These are phyloP conservation scores for Mycena rebaudengoi DNA, from an alignment of 768 basidiomycete species.

Conservation along the genomic window DNA sequence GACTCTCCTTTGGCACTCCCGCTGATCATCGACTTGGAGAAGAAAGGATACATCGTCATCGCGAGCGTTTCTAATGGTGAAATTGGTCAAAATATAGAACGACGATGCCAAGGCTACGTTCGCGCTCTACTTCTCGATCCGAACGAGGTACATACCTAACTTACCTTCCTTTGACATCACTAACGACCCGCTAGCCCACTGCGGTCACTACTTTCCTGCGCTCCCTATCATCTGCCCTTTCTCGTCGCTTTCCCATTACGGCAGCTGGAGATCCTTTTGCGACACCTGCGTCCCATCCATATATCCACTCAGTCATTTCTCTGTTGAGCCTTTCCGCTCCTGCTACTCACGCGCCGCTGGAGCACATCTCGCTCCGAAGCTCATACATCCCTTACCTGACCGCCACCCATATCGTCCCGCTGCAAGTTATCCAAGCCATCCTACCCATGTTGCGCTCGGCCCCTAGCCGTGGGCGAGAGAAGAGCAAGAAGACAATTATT, in stretches of 20 bases:
- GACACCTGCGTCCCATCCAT: slow-evolving; percentile 68
- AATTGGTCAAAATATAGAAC: slow-evolving; percentile 71
- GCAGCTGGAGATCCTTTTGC: slow-evolving; percentile 84
- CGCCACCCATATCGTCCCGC: slow-evolving; percentile 79
- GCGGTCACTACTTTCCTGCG: slow-evolving; percentile 81
- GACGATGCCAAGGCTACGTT: slow-evolving; percentile 74
- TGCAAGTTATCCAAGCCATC: slow-evolving; percentile 79
- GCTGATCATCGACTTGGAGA: slow-evolving; percentile 77
- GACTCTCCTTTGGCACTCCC: slow-evolving; percentile 78
- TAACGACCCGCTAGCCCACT: slow-evolving; percentile 58
- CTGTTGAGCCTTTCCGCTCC: slow-evolving; percentile 66
- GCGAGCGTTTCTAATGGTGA: slow-evolving; percentile 78
- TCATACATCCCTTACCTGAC: slow-evolving; percentile 77
- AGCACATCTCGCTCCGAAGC: slow-evolving; percentile 69
- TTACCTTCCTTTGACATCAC: not conserved
- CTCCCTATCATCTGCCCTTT: slow-evolving; percentile 80
- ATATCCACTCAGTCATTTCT: slow-evolving; percentile 82
- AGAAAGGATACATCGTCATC: slow-evolving; percentile 84
- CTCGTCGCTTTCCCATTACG: slow-evolving; percentile 83
- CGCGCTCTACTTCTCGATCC: slow-evolving; percentile 86
- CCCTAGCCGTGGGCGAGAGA: slow-evolving; percentile 62
- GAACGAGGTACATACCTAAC: slow-evolving; percentile 60
- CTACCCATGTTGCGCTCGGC: slow-evolving; percentile 79
- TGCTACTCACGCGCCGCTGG: slow-evolving; percentile 67
- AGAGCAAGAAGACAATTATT: slow-evolving; percentile 67